Base-by-base conservation (phyloP, 2,329 filamentous ascomycete genomes). In the Pyrenophora graminea region DNA sequence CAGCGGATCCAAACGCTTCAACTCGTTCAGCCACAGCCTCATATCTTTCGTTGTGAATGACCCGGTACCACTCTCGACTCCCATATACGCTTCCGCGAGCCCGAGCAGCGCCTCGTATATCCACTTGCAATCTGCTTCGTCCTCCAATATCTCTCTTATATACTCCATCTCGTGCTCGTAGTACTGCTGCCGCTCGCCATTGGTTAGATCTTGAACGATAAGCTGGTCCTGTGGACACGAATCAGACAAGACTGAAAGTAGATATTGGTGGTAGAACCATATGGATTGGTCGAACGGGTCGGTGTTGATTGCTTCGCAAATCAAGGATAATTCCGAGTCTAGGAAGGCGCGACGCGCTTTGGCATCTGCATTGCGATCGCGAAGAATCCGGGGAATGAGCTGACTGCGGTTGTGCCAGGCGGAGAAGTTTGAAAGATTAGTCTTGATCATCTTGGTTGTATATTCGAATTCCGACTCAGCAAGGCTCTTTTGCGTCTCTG, bases 181-280 rank as follows among this genome's bases (percentile, higher is more conserved):
- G 64, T 92, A 91, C 3, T 77, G 72, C 30, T 84, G 70, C 40
- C 88, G 84, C 48, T 93, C 84, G 7, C 81, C 74, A 5, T 77
- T 69, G 1, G 80, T 80, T 25, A 96, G 75, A 32, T 83, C 79
- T 0, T 85, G 84, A 12, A 86, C 82, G 61, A 96, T 88, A 8
- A 82, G 82, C 17, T 80, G 76, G 2, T 76, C 68, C 12, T 78
- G 74, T 70, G 76, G 41, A 74, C 76, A 64, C 78, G 80, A 45
- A 77, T 62, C 89, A 77, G 66, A 59, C 44, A 61, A 41, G 17
- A 86, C 88, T 53, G 85, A 82, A 76, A 97, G 85, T 50, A 97
- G 78, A 66, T 88, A 96, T 63, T 94, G 89, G 71, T 97, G 91
- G 68, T 99, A 97, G 73, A 95, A 96, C 92, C 94, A 99, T 5